Evolutionary conservation across 2,329 filamentous ascomycete genomes (phyloP).

Genomic region (Pestalotiopsis sp.): DNA sequence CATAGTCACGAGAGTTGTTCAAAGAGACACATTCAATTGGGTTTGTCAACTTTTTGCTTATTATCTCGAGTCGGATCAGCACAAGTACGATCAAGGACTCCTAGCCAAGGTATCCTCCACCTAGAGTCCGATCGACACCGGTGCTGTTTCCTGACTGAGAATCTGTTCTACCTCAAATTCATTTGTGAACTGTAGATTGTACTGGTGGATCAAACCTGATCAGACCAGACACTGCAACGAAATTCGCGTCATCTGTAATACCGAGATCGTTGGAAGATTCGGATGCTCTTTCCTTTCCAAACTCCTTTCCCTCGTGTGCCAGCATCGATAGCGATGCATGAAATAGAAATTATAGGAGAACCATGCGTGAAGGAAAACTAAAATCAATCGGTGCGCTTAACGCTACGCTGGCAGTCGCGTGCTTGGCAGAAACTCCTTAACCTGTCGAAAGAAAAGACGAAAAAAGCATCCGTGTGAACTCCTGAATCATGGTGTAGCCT

Average conservation of each 20-base stretch:
- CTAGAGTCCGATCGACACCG: too few relatives aligned
- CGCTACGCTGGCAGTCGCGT: background rate
- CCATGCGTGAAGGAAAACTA: background rate
- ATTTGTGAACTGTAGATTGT: too few relatives aligned
- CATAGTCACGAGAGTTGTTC: too few relatives aligned
- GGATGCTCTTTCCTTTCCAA: background rate
- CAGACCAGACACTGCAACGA: background rate
- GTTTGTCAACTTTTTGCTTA: background rate
- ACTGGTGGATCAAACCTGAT: background rate
- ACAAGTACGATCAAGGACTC: background rate
- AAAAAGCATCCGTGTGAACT: background rate
- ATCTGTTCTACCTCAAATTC: too few relatives aligned
- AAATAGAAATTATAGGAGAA: background rate
- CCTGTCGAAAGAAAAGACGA: background rate
- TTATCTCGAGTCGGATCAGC: background rate
- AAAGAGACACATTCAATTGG: background rate
- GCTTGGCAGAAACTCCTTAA: background rate
- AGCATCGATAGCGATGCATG: background rate
- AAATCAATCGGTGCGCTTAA: background rate
- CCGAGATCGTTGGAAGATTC: background rate
- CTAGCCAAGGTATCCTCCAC: background rate
- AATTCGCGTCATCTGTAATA: background rate
- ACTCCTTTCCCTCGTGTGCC: background rate
- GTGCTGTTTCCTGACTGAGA: too few relatives aligned
- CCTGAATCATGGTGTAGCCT: background rate